Evolutionary conservation across 768 basidiomycete genomes (phyloP).

Genomic region (Mycena vulgaris): DNA sequence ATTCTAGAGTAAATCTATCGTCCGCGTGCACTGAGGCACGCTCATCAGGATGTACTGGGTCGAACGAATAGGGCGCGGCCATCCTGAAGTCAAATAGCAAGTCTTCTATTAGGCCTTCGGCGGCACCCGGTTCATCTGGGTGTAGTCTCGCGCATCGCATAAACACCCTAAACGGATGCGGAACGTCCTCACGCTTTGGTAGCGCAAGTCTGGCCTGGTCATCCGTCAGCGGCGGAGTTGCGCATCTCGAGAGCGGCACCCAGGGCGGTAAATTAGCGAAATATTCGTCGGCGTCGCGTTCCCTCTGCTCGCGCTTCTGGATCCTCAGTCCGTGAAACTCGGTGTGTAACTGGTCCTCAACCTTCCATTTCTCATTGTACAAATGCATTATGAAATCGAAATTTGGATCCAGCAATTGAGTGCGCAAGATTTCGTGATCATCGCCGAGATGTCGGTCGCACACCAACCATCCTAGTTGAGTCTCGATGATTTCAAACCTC

Average conservation of each 20-base stretch:
- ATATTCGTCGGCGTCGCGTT: not conserved
- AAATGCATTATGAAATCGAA: constrained; percentile 20
- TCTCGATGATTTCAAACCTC: constrained; percentile 7
- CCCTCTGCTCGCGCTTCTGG: not conserved
- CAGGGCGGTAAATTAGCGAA: constrained; percentile 1
- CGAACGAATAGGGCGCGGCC: no score
- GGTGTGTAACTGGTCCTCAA: not conserved
- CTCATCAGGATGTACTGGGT: no score
- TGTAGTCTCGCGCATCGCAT: no score
- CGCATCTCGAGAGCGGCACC: not conserved
- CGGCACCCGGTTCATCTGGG: no score
- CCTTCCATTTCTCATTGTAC: constrained; percentile 10
- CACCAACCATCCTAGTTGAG: constrained; percentile 9
- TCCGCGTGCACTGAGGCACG: no score
- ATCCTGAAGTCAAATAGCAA: no score
- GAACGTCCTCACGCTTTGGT: no score
- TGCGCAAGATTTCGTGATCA: constrained; percentile 10
- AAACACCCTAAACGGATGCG: no score
- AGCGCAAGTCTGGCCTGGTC: no score
- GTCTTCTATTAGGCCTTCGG: no score
- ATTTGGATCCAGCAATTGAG: constrained; percentile 18
- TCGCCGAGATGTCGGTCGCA: constrained; percentile 4
- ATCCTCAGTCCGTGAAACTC: not conserved
- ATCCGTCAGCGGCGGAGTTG: not conserved
- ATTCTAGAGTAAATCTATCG: no score